Base-by-base conservation (phyloP, 805 yeast species). In the Lachancea dasiensis region DNA sequence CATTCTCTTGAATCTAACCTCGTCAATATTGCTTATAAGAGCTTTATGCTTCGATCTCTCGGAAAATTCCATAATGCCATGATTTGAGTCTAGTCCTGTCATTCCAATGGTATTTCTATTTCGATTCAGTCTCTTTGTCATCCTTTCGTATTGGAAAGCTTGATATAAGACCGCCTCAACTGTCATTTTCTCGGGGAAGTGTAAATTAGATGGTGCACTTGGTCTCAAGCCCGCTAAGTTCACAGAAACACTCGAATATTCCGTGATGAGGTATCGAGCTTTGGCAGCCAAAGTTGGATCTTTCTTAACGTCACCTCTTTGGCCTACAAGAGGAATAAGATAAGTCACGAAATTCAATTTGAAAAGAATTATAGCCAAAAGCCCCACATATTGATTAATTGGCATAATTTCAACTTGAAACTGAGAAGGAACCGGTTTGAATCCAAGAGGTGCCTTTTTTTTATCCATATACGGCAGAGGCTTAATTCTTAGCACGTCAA, bases 311-410 rank as follows among this genome's bases (percentile, higher is more conserved):
- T 31, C 26, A 2, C 16, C 17, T 1, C 14, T 23, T 20, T 15
- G 28, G 9, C 54, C 59, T 20, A 67, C 60, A n/a, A 75, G 49
- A 4, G 77, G 54, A 2, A 70, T 51, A 2, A 86, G 58, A 5
- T 67, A 62, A 1, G 70, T 70, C 1, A 74, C 60, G 0, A 89
- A 60, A 2, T 72, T 76, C 47, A 81, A 70, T 15, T 70, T 63
- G 24, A 82, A 54, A n/a, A 86, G 63, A 0, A 77, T 62, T 4
- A 69, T 60, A 0, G 81, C 57, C 3, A 87, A 42, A 3, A 84
- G 54, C 0, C 95, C 81, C 3, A 78, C 68, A 50, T 75, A 80
- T 46, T 89, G 95, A 27, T 77, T 76, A 1, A 73, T 50, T 20
- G 75, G 54, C 17, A 65, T 52, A 13, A 64, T 54, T 40, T 73